Evolutionary conservation across 345 rosid genomes (phyloP).

Genomic region (Gossypium stocksii): DNA sequence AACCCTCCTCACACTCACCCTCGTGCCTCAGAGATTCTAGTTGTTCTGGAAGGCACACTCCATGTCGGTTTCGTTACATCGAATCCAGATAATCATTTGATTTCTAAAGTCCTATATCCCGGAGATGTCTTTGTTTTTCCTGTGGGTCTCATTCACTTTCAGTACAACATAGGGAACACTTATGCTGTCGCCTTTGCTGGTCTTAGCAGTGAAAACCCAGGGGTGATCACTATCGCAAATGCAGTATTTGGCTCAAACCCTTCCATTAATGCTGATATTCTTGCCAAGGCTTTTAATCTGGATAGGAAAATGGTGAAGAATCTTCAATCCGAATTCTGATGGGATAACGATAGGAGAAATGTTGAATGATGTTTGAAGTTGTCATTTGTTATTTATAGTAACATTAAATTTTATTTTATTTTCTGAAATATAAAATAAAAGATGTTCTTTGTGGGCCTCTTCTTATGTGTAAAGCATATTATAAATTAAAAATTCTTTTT

Average conservation of each 20-base stretch:
- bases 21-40: constrained; percentile 22
- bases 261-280: constrained; percentile 11
- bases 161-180: constrained; percentile 16
- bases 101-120: constrained; percentile 14
- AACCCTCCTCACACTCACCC: constrained; percentile 36
- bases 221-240: constrained; percentile 14
- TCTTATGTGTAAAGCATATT: not conserved
- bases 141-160: constrained; percentile 25
- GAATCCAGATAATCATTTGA: constrained; percentile 12
- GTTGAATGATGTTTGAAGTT: not conserved
- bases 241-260: constrained; percentile 23
- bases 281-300: constrained; percentile 26
- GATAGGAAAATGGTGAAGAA: constrained; percentile 6
- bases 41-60: constrained; percentile 25
- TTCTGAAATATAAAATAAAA: not conserved
- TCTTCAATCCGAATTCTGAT: constrained; percentile 14
- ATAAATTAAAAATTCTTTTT: too few relatives aligned
- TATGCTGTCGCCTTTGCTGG: constrained; percentile 14
- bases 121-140: constrained; percentile 33
- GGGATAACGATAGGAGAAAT: not conserved
- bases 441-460: not conserved
- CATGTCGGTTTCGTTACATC: constrained; percentile 26
- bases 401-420: not conserved
- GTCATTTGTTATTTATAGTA: not conserved
- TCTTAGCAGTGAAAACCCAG: constrained; percentile 28